Evolutionary conservation across 129 eudicot genomes (phyloP).

Genomic region (Calendula officinalis): DNA sequence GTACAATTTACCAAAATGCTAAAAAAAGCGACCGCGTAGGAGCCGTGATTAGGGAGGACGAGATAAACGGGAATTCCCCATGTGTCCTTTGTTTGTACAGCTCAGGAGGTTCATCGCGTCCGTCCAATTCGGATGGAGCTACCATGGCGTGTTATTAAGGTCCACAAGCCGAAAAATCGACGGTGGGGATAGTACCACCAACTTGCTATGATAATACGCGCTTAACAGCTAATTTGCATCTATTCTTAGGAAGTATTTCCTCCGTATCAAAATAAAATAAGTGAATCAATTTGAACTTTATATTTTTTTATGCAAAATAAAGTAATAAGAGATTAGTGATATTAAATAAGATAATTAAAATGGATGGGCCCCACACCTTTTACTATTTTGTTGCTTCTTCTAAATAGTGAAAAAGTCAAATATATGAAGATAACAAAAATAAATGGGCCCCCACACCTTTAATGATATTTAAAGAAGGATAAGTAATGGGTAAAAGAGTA

Average conservation of each 20-base stretch:
- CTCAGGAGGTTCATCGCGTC: constrained; percentile 16
- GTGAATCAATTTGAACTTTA: too few species aligned
- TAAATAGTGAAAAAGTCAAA: too few species aligned
- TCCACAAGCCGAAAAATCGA: background rate
- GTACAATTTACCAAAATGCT: constrained; percentile 5
- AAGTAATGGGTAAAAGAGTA: too few species aligned
- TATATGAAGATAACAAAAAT: too few species aligned
- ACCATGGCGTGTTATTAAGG: background rate
- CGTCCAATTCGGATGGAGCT: constrained; percentile 6
- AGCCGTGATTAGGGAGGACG: constrained; percentile 35
- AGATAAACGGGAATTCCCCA: constrained; percentile 33
- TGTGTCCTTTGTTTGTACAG: constrained; percentile 25
- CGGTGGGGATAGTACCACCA: constrained; percentile 27
- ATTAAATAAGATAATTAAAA: too few species aligned
- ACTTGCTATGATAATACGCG: constrained; percentile 36
- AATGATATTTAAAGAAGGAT: too few species aligned
- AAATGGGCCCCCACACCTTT: too few species aligned
- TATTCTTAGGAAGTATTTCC: constrained; percentile 21
- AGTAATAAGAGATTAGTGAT: too few species aligned
- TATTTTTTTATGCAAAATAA: too few species aligned
- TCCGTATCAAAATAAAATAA: too few species aligned
- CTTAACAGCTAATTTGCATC: constrained; percentile 28
- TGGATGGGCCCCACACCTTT: too few species aligned
- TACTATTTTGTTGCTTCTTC: too few species aligned
- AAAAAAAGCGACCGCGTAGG: constrained; percentile 35